A percentile compares a stretch with the other conserved stretches of the same genome.
Evolutionary conservation across 345 rosid species (phyloP).

Genomic region (Acer campestre): DNA sequence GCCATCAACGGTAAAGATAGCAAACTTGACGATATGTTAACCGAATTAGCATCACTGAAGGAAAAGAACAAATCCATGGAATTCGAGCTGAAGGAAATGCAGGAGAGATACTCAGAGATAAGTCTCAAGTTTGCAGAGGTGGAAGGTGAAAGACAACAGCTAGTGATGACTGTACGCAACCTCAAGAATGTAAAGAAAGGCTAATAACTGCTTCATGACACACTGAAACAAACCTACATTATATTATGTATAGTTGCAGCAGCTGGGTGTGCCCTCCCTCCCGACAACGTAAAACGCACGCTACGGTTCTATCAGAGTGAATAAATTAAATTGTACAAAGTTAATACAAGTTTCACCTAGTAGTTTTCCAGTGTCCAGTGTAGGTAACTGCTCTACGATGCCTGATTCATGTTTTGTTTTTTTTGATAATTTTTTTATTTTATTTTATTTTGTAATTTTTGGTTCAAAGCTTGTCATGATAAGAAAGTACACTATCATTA

Average conservation of each 20-base stretch:
- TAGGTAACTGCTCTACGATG: conserved; percentile 21
- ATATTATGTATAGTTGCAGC: conserved; percentile 44
- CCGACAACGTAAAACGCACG: conserved; percentile 5
- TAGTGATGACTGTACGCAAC: conserved; percentile 82
- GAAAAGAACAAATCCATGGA: conserved; percentile 69
- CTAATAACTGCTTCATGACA: conserved; percentile 30
- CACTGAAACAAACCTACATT: conserved; percentile 27
- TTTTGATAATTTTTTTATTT: not conserved
- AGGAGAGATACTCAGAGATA: conserved; percentile 80
- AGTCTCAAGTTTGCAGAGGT: conserved; percentile 96
- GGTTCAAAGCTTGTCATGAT: conserved; percentile 18
- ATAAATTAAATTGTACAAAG: conserved; percentile 43
- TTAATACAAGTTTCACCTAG: conserved; percentile 23
- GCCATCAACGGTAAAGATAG: conserved; percentile 5
- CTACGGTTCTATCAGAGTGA: conserved; percentile 28
- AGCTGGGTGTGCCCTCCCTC: conserved; percentile 13
- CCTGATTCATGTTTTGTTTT: conserved; percentile 23
- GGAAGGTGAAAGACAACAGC: conserved; percentile 96
- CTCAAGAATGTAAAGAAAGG: conserved; percentile 64
- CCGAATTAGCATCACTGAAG: conserved; percentile 50
- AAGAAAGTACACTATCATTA: conserved; percentile 17
- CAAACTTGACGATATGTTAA: conserved; percentile 27
- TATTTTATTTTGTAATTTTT: not conserved
- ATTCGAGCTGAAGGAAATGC: conserved; percentile 84
- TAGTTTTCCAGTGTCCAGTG: conserved; percentile 12